Evolutionary conservation across 2,329 filamentous ascomycete species (phyloP), one percentile per base, ranked within the genome.

Genomic region (Pseudocercospora eumusae): DNA sequence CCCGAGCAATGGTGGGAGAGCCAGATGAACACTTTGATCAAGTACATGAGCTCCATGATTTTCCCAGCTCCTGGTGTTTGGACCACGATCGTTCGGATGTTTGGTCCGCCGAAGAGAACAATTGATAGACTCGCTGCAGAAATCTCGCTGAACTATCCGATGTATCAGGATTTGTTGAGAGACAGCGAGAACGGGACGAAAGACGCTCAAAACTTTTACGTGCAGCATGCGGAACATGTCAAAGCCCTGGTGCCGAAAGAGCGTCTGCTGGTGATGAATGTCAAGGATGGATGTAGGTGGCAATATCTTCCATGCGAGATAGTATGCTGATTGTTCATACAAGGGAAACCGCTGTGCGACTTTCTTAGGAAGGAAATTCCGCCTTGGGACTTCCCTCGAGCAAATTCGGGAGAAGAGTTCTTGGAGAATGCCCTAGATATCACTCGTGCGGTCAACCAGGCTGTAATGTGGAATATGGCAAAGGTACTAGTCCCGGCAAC

Each of bases 221-320:
- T 28, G 25, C 20, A 25, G 3, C 44, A 64, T 49, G 40, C 31
- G 7, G 62, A 59, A 21, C 53, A 64, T 44, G 44, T 62, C 8
- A 50, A 57, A 18, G 44, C 59, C 20, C 15, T 62, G 11, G 62
- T 64, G 50, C 60, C 59, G 20, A 55, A 50, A 33, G 60, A 62
- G 56, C 62, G 28, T 18, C 31, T 62, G 53, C 42, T 64, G 52
- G 57, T 62, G 7, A 64, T 64, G 62, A 64, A 64, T 54, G 44
- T 62, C 10, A 59, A 57, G 27, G 59, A 64, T 21, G 62, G 62
- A 15, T 33, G 1, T 64, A 59, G n/a, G 27, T 47, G 36, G 44
- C 13, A n/a, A 21, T 13, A 5, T 27, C 8, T 31, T 0, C 31
- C 1, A 15, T 13, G 11, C 2, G 15, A 2, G 6, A 15, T 23